These are phyloP conservation scores for Chalciporus sphaerocephalus DNA, from an alignment of 768 basidiomycete species.

Conservation along the genomic window DNA sequence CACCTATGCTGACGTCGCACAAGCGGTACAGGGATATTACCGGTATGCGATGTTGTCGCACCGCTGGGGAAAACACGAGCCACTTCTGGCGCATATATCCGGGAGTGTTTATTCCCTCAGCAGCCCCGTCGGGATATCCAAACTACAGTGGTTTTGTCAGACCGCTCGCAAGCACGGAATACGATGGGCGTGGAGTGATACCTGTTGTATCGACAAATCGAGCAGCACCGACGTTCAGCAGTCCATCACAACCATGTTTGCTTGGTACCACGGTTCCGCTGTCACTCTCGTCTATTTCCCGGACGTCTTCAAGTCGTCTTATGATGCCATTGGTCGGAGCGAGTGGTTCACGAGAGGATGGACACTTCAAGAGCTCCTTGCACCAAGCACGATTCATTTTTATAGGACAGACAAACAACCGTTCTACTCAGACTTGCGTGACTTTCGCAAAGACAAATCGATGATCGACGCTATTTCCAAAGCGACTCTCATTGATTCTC, in stretches of 20 bases:
- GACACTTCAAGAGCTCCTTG: conserved; percentile 8
- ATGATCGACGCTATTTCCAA: neutral
- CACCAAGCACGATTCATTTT: conserved; percentile 6
- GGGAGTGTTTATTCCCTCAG: conserved; percentile 2
- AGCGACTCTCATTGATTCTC: neutral
- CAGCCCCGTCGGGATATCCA: neutral
- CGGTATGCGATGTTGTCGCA: conserved; percentile 6
- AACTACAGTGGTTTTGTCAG: conserved; percentile 4
- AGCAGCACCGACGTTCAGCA: conserved; percentile 1
- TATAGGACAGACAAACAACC: conserved; percentile 1
- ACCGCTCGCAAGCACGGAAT: conserved; percentile 1
- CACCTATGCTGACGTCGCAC: neutral
- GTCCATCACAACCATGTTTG: conserved; percentile 6
- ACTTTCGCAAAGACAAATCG: neutral
- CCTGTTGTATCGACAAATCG: conserved; percentile 6
- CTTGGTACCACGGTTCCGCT: conserved; percentile 5
- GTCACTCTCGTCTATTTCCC: conserved; percentile 3
- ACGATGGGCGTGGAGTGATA: conserved; percentile 9
- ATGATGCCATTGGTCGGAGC: neutral
- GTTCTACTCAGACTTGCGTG: neutral
- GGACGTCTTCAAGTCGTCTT: neutral
- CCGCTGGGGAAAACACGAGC: conserved; percentile 5
- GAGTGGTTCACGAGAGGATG: conserved; percentile 7
- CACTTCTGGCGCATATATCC: neutral
- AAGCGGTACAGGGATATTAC: neutral